Conservation (phyloP, 2,329 filamentous ascomycete genomes). For the Phyllosticta citribraziliensis region DNA sequence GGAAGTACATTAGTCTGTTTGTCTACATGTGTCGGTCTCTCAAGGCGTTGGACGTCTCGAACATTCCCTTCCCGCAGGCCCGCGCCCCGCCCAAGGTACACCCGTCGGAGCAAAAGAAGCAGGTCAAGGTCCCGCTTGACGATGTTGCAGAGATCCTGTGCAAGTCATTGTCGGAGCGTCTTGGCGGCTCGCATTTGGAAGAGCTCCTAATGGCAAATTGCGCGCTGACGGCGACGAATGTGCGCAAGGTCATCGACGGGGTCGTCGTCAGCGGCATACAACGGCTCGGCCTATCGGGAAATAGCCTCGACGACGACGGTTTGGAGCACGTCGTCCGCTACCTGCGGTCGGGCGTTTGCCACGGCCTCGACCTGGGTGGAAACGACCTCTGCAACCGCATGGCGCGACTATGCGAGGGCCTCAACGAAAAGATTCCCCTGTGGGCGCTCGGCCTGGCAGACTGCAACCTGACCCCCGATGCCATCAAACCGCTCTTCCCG, state of each 20-base stretch:
- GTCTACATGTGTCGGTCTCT: constrained; percentile 82
- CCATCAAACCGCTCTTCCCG: constrained; percentile 66
- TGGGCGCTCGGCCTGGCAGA: constrained; percentile 80
- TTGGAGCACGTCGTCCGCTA: constrained; percentile 69
- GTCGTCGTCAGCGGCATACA: constrained; percentile 67
- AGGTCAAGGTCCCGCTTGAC: constrained; percentile 3
- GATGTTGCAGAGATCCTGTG: constrained; percentile 60
- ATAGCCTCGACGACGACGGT: constrained; percentile 63
- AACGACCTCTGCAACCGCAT: constrained; percentile 55
- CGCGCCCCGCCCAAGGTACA: constrained; percentile 46
- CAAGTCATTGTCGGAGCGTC: constrained; percentile 64
- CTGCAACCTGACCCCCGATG: constrained; percentile 66
- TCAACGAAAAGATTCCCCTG: constrained; percentile 46
- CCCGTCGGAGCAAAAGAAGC: constrained; percentile 10
- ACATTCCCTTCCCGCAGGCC: constrained; percentile 54
- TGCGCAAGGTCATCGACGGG: constrained; percentile 71
- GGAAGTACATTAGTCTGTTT: constrained; percentile 85
- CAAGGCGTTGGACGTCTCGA: constrained; percentile 76
- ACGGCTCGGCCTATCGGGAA: constrained; percentile 74
- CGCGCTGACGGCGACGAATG: constrained; percentile 57
- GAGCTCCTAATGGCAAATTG: constrained; percentile 78
- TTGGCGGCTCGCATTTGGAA: constrained; percentile 67
- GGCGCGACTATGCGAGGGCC: constrained; percentile 39
- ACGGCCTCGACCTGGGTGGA: constrained; percentile 80
- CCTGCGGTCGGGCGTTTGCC: constrained; percentile 64